Base-by-base conservation (phyloP, 1,284 basidiomycete species). In the Neonothopanus nambi region DNA sequence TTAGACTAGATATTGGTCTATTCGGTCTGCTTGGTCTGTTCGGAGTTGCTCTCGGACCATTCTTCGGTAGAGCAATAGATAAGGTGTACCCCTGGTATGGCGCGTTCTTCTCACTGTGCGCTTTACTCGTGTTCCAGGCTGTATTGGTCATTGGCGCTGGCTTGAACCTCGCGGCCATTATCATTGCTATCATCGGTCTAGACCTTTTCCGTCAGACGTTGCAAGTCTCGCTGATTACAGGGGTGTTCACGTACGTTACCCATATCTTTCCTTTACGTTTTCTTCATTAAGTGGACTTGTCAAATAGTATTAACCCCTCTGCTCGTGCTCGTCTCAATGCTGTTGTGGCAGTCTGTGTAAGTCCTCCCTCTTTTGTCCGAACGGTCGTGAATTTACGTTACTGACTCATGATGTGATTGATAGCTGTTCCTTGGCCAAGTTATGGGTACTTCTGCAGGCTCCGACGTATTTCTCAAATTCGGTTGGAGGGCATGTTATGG, bases 11-110 rank as follows among this genome's bases (percentile, higher is more conserved):
- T 15, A 89, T 89, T 52, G 88, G 87, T 2, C 72, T 90, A 7
- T 88, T 90, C 63, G 87, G 85, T 4, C 68, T 90, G 3, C 70
- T 89, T n/a, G 89, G 89, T 8, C 79, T 88, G 65, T 70, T 81
- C 20, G 86, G 85, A 17, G 86, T 88, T 3, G 68, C 80, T 7
- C 67, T 78, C 41, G 81, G 81, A 0, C 88, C 87, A 0, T 59
- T 87, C 12, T 74, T 80, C 21, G 89, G 89, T 0, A 74, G 74
- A 35, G 57, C 81, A 7, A 76, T 90, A 43, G 87, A 91, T 64
- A 69, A 64, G 3, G 73, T 89, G 17, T 73, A 84, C 0, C 82
- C 84, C 0, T 91, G 86, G 85, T 36, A 83, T 48, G 80, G 81
- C 6, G 77, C 84, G 15, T 66, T 88, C 20, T 61, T 81, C 17